Conservation (phyloP, 257 asterid genomes). For the Solanum dulcamara region DNA sequence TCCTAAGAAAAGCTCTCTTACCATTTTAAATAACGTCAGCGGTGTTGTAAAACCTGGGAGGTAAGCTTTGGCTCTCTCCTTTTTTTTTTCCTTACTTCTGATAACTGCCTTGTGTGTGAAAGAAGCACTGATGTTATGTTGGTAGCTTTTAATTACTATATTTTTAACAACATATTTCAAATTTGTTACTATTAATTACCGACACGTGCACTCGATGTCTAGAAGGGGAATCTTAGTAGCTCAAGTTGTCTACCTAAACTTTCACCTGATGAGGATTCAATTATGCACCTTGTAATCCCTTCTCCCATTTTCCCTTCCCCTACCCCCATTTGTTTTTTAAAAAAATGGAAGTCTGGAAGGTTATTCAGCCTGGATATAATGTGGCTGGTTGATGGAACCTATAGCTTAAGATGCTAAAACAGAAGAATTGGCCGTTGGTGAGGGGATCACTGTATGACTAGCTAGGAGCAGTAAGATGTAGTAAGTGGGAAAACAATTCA, state of each 20-base stretch:
- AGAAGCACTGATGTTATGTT: neutral
- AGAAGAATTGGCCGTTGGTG: neutral
- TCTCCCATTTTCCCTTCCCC: neutral
- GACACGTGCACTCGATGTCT: neutral
- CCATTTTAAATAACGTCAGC: conserved; percentile 55
- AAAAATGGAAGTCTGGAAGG: neutral
- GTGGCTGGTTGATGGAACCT: neutral
- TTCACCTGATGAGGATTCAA: neutral
- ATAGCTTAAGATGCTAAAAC: neutral
- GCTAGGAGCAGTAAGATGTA: neutral
- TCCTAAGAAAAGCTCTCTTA: conserved; percentile 37
- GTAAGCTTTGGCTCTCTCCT: conserved; percentile 15
- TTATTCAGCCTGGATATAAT: neutral
- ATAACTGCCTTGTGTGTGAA: neutral
- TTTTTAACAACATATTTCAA: neutral
- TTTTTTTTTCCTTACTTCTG: neutral
- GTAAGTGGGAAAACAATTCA: neutral
- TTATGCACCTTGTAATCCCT: too few species aligned
- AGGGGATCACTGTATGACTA: neutral
- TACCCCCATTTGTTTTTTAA: neutral
- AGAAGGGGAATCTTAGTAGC: neutral
- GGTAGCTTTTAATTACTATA: neutral
- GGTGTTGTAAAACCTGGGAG: conserved; percentile 83
- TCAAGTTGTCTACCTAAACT: neutral
- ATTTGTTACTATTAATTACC: neutral